Base-by-base conservation (phyloP, 352 stramenopile genomes). In the Globisporangium echinulatum region DNA sequence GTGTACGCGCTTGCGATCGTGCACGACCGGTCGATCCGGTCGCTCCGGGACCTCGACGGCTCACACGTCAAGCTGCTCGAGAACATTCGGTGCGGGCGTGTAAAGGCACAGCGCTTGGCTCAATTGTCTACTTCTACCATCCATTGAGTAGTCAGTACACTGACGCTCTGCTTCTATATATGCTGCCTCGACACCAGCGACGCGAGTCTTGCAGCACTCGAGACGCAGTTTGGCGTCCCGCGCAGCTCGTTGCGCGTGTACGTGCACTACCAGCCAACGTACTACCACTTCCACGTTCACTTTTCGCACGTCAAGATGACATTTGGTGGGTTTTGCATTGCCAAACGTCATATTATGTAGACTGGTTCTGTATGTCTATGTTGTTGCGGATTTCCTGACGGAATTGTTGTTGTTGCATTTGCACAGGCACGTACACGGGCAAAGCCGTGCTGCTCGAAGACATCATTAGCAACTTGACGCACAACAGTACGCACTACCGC, bases 261-360 rank as follows among this genome's bases (percentile, higher is more conserved):
- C 62, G 77, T 95, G 61, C 86, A 95, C 72, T 95, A 95, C 54
- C 86, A 92, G 71, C 86, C 86, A 37, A 92, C 86, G 51, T 95
- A 95, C 63, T 95, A 95, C 59, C 86, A 95, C 62, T 75, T 95
- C 53, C 86, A 95, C 57, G 81, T 95, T 14, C 86, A 95, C 54
- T 94, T 95, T 52, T 87, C 79, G 36, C 86, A 95, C 62, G 71
- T 94, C 47, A 92, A 92, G 62, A 84, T 94, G 68, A 79, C 70
- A 10, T 70, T 87, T 56, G 85, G 85, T 88, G 50, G 39, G 58
- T 61, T 19, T 15, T 1, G 5, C 2, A 40, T 50, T 44, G 17
- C 25, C 25, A 33, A 33, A 33, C 25, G 25, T 33, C 25, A 33
- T 33, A 33, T 33, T 3, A 33, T 33, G 25, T 33, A 33, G 1